A percentile compares a stretch with the other conserved stretches of the same genome.
Evolutionary conservation across 495 filamentous ascomycete species (phyloP).

Genomic region (Annulohypoxylon nitens): DNA sequence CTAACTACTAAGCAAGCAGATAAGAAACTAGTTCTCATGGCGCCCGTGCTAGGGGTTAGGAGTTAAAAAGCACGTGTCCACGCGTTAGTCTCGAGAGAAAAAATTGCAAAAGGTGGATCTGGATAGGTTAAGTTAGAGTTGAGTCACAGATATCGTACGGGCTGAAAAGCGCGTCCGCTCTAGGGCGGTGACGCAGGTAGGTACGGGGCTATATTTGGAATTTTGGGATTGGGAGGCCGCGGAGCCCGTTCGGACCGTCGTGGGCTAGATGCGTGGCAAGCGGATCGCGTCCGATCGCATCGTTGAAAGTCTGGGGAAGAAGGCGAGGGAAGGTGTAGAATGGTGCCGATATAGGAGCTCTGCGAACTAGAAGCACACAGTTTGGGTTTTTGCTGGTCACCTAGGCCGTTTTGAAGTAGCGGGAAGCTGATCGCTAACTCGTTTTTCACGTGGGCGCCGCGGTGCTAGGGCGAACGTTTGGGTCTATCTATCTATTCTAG

Average conservation of each 20-base stretch:
- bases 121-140: background rate
- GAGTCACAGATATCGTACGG: background rate
- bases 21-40: background rate
- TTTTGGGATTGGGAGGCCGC: background rate
- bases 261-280: background rate
- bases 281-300: background rate
- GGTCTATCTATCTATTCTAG: background rate
- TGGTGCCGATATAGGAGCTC: slow-evolving; percentile 32
- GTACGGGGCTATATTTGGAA: background rate
- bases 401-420: background rate
- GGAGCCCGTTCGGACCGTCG: slow-evolving; percentile 5
- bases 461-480: slow-evolving; percentile 6
- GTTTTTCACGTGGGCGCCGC: slow-evolving; percentile 15
- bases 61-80: background rate
- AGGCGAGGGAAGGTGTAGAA: no score
- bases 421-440: background rate
- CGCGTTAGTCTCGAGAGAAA: no score
- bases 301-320: background rate
- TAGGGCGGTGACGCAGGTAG: background rate
- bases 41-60: background rate
- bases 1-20: background rate
- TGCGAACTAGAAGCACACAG: background rate
- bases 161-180: background rate
- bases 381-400: background rate
- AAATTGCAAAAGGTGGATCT: background rate